A percentile compares a stretch with the other conserved stretches of the same genome.
phyloP scores from a whole-genome alignment of 129 eudicot species.

The Flaveria linearis region DNA sequence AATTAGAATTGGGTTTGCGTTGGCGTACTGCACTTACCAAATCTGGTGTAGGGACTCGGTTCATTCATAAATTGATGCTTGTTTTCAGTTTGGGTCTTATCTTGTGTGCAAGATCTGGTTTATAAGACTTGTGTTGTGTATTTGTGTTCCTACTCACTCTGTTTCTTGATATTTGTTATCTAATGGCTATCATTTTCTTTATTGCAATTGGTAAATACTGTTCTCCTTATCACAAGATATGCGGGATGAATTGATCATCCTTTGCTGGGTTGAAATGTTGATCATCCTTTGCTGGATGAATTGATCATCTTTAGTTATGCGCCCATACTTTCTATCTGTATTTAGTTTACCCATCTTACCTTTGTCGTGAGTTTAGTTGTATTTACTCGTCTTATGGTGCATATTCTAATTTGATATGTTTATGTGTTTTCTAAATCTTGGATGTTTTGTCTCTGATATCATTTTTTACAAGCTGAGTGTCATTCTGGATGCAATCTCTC shows the following conservation, averaged over 20 bases:
- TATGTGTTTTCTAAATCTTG: no score
- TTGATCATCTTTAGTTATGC: no score
- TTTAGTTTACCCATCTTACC: no score
- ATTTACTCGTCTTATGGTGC: no score
- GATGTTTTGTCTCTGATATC: no score
- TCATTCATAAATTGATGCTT: slow-evolving; percentile 27
- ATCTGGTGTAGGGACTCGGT: slow-evolving; percentile 23
- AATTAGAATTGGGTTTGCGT: slow-evolving; percentile 14
- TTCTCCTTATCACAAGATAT: neutral
- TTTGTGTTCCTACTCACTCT: neutral
- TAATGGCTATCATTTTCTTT: neutral
- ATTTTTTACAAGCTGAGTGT: no score
- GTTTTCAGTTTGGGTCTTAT: slow-evolving; percentile 12
- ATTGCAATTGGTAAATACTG: neutral
- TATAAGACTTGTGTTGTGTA: neutral
- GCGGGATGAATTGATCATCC: neutral
- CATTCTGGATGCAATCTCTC: no score
- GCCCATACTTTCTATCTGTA: no score
- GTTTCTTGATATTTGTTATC: neutral
- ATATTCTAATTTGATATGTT: no score
- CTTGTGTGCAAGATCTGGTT: slow-evolving; percentile 13
- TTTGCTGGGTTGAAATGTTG: neutral
- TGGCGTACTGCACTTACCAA: slow-evolving; percentile 18
- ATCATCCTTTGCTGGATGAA: no score
- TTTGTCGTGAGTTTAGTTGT: no score